These are phyloP conservation scores for Simplicillium aogashimaense DNA, from an alignment of 2,329 filamentous ascomycete genomes.

Conservation along the genomic window DNA sequence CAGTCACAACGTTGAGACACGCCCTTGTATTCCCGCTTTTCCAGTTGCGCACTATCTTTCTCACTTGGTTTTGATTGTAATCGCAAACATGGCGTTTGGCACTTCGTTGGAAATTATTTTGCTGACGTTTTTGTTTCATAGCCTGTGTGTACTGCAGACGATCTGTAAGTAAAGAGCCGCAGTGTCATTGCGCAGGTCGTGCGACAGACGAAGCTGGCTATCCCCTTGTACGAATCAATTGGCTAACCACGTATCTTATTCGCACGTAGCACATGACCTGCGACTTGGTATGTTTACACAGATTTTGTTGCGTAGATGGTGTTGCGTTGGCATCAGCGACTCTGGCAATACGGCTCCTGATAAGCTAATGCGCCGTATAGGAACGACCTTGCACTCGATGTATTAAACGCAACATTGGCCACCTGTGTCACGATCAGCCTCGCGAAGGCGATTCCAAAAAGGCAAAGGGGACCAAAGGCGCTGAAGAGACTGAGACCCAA, in stretches of 20 bases:
- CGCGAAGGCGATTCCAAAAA: conserved; percentile 77
- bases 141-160: conserved; percentile 83
- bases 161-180: conserved; percentile 58
- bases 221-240: background rate
- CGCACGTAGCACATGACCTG: conserved; percentile 73
- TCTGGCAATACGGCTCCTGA: too few relatives aligned
- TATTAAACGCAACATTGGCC: conserved; percentile 97
- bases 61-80: too few relatives aligned
- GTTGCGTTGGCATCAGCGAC: conserved; percentile 9
- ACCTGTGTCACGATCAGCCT: conserved; percentile 96
- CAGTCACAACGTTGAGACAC: conserved; percentile 8
- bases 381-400: conserved; percentile 95
- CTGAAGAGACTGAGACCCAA: conserved; percentile 51
- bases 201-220: background rate
- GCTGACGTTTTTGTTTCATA: conserved; percentile 29
- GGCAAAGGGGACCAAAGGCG: conserved; percentile 55
- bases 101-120: conserved; percentile 22
- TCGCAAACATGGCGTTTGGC: too few relatives aligned
- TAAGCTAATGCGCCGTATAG: conserved; percentile 35
- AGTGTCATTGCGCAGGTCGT: conserved; percentile 1
- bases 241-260: conserved; percentile 4
- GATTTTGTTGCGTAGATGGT: conserved; percentile 7
- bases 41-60: too few relatives aligned
- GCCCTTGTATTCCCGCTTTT: conserved; percentile 1
- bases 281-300: conserved; percentile 62